phyloP scores from a whole-genome alignment of 352 stramenopile genomes.

The Phytopythium sindhum region DNA sequence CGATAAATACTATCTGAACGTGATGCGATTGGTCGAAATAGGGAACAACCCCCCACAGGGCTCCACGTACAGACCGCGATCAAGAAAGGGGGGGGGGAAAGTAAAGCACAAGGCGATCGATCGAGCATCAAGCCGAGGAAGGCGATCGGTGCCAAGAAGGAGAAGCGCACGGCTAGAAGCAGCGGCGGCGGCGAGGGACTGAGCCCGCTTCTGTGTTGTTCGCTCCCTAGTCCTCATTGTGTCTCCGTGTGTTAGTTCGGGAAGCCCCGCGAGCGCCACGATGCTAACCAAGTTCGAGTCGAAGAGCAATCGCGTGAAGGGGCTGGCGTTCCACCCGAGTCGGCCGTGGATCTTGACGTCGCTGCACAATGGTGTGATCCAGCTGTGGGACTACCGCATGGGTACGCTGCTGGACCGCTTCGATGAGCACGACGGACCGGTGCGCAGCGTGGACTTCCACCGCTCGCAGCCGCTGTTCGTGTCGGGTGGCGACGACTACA shows the following conservation, averaged over 20 bases:
- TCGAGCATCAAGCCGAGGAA: background rate
- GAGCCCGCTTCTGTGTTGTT: background rate
- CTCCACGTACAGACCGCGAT: slow-evolving; percentile 15
- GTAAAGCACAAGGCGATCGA: background rate
- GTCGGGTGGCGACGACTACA: slow-evolving; percentile 99
- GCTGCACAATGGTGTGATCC: slow-evolving; percentile 98
- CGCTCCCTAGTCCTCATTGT: background rate
- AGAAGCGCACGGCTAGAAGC: background rate
- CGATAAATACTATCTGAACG: background rate
- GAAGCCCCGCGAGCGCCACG: background rate
- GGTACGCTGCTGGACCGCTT: slow-evolving; percentile 99
- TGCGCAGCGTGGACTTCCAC: slow-evolving; percentile 99
- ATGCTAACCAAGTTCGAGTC: slow-evolving; percentile 99
- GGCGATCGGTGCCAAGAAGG: background rate
- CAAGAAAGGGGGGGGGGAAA: background rate
- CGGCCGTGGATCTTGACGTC: slow-evolving; percentile 99
- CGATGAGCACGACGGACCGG: slow-evolving; percentile 99
- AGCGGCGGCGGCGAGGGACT: background rate
- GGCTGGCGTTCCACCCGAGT: slow-evolving; percentile 97
- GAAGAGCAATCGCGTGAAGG: slow-evolving; percentile 99
- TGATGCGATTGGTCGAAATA: slow-evolving; percentile 3
- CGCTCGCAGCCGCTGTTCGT: slow-evolving; percentile 97
- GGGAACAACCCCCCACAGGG: background rate
- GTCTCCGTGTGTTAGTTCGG: background rate
- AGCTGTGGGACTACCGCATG: slow-evolving; percentile 99